Percentiles rank a stretch among this genome's conserved stretches.
These are phyloP conservation scores for Pisolithus marmoratus DNA, from an alignment of 768 basidiomycete species.

Conservation along the genomic window DNA sequence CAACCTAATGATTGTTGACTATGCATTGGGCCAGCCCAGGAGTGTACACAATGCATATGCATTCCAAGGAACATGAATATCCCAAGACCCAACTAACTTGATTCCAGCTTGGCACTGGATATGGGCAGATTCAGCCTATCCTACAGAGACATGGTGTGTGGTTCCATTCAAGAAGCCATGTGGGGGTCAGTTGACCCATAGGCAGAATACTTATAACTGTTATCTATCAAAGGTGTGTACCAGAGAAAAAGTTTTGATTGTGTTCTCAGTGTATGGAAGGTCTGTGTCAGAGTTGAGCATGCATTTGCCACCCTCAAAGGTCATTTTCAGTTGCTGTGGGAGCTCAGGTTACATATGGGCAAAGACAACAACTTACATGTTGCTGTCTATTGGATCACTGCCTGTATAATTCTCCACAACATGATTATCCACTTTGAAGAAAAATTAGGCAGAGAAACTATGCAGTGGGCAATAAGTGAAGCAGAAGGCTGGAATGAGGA, in stretches of 20 bases:
- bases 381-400: not conserved
- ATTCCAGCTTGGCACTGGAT: too few relatives aligned
- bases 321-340: not conserved
- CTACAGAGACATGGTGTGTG: not conserved
- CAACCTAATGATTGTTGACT: too few relatives aligned
- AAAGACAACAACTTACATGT: not conserved
- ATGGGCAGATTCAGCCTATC: not conserved
- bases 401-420: constrained; percentile 1
- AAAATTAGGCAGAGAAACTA: not conserved
- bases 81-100: too few relatives aligned
- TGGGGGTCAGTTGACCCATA: not conserved
- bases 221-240: not conserved
- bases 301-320: constrained; percentile 3
- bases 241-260: not conserved
- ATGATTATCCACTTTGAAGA: not conserved
- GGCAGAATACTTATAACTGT: not conserved
- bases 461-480: not conserved
- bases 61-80: too few relatives aligned
- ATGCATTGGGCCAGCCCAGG: too few relatives aligned
- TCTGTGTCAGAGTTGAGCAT: not conserved
- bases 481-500: not conserved
- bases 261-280: not conserved
- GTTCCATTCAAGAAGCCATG: not conserved
- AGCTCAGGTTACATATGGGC: not conserved
- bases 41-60: too few relatives aligned